Base-by-base conservation (phyloP, 2,329 filamentous ascomycete genomes). In the Pseudogymnoascus sp. region DNA sequence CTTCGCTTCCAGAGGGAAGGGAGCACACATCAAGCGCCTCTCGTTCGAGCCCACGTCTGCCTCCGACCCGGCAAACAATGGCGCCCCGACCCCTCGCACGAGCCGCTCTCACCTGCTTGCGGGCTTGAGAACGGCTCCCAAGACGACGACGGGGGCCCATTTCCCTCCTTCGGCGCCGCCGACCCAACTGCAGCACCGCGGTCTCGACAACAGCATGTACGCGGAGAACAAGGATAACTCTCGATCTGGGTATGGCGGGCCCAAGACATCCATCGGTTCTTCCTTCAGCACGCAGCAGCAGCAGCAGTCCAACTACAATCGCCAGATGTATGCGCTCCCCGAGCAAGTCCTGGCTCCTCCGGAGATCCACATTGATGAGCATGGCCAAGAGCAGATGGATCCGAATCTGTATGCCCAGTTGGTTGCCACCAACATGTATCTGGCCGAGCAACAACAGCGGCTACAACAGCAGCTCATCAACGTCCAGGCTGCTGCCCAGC, bases 91-190 rank as follows among this genome's bases (percentile, higher is more conserved):
- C 62, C 95, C 93, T 66, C 89, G 93, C 72, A 97, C 93, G 63
- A 96, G 92, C 77, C 91, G 95, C 69, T 96, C 92, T 68, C 95
- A 99, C 74, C 84, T 99, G 68, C 86, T 99, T 72, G 93, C 93
- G 66, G 93, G 93, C 64, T 83, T 99, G 66, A 87, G 95, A 73
- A 99, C 95, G 67, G 92, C 93, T 61, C 95, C 95, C 38, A 97
- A 96, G 82, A 93, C 89, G 60, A 83, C 86, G 31, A 83, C 82
- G n/a, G 85, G 87, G 19, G 83, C 87, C 40, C 87, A 86, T 53
- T 89, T 91, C 69, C 87, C 88, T 70, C 82, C 84, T 44, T 85
- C 84, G 67, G 82, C 83, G 71, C 84, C 85, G 64, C 83, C 84
- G 67, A 79, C 81, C 65, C 84, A 87, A 74, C 73, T 77, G 44